Conservation (phyloP, 2,329 filamentous ascomycete species). For the Pseudogymnoascus sp. region DNA sequence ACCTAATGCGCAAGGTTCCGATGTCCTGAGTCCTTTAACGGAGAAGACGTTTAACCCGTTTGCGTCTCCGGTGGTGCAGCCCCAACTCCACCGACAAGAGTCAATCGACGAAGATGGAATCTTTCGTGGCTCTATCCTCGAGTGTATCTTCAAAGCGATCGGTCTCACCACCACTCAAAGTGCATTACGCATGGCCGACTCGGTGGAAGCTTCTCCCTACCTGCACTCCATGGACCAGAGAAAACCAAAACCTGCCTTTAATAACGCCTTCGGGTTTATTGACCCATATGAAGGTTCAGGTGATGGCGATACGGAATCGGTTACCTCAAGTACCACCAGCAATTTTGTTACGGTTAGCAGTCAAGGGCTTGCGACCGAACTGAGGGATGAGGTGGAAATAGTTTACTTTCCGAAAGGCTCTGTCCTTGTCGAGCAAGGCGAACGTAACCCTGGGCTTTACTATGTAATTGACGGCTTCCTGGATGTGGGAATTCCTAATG, state of each 20-base stretch:
- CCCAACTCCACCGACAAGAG: constrained; percentile 61
- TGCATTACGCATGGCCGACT: constrained; percentile 57
- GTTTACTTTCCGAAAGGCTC: constrained; percentile 95
- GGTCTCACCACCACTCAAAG: constrained; percentile 65
- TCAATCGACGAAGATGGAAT: constrained; percentile 79
- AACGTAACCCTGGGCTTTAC: constrained; percentile 92
- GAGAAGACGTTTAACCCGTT: constrained; percentile 49
- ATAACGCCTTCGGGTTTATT: constrained; percentile 82
- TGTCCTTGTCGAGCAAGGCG: constrained; percentile 90
- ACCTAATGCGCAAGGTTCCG: constrained; percentile 25
- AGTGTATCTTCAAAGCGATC: constrained; percentile 93
- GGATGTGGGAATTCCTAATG: constrained; percentile 77
- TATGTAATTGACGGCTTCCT: constrained; percentile 97
- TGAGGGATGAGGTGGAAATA: constrained; percentile 90
- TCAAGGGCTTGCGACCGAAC: constrained; percentile 61
- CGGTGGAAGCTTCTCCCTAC: constrained; percentile 76
- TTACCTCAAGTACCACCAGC: constrained; percentile 61
- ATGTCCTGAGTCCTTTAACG: constrained; percentile 28
- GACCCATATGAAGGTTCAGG: constrained; percentile 68
- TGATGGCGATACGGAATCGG: constrained; percentile 81
- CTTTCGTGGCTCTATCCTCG: constrained; percentile 82
- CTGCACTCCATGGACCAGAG: constrained; percentile 76
- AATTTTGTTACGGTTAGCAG: constrained; percentile 51
- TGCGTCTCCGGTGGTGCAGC: constrained; percentile 37
- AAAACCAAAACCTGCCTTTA: constrained; percentile 72